Evolutionary conservation across 2,329 filamentous ascomycete genomes (phyloP), one percentile per base, ranked within the genome.

Genomic region (Akanthomyces dipterigenus): DNA sequence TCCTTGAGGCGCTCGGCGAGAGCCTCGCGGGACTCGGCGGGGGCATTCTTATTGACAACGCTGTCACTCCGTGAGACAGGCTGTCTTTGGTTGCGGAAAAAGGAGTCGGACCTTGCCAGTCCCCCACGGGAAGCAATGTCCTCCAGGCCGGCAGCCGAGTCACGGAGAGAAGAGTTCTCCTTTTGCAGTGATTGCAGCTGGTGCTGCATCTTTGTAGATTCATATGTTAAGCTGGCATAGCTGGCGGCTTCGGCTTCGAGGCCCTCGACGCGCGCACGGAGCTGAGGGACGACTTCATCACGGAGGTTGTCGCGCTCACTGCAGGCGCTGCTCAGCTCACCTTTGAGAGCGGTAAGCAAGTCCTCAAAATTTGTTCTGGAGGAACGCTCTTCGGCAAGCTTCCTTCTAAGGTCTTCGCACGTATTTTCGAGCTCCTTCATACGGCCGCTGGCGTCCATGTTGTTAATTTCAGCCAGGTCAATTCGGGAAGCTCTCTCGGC

Each of bases 361-460:
- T 97, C 93, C 75, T 98, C 92, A 68, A 98, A 96, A 72, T 96
- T 97, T 70, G 91, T 88, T 73, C 96, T 97, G 67, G 90, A 86
- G 72, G 90, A 85, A 61, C 90, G 85, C 76, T 99, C 95, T 70
- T 98, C 92, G 1, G 84, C 81, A 49, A 99, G 80, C 66, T 90
- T 88, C 67, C 93, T 86, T 65, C 89, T 87, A 53, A 93, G 83
- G 69, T 96, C 91, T 66, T 96, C 92, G 65, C 96, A 86, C 0
- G 86, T 86, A 58, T 76, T 80, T 73, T 97, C 92, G 28, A 98
- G 81, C 67, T 96, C 90, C 70, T 84, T 88, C 42, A 95, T 79
- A 60, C 88, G 85, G 28, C 79, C 81, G 63, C 75, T 81, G 26
- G 80, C 81, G 71, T 88, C 79, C 62, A 82, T 71, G 65, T 75